These are phyloP conservation scores for Butyriboletus loyo DNA, from an alignment of 768 basidiomycete species.

Conservation along the genomic window DNA sequence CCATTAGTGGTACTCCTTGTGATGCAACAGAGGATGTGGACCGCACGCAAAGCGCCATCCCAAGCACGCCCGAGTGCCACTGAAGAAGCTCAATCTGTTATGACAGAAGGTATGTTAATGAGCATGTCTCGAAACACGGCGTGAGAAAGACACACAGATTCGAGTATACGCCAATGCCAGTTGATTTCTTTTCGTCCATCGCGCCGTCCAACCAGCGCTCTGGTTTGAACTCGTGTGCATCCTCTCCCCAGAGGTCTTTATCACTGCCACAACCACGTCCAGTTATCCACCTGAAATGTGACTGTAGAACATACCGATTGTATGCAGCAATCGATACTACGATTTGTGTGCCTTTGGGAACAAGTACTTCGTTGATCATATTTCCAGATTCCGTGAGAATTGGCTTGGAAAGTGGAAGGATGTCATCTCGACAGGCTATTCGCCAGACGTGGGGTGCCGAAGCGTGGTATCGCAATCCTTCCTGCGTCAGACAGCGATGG, in stretches of 20 bases:
- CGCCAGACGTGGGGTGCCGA: conserved; percentile 49
- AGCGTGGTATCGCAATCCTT: conserved; percentile 46
- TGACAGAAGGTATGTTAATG: neutral
- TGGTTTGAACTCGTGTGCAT: conserved; percentile 21
- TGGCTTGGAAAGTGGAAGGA: conserved; percentile 57
- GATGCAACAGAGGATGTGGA: neutral
- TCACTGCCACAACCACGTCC: conserved; percentile 2
- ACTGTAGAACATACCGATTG: conserved; percentile 42
- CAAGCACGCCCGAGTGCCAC: conserved; percentile 18
- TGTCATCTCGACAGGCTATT: conserved; percentile 47
- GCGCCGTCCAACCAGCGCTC: conserved; percentile 4
- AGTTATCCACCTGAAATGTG: neutral
- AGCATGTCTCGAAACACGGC: neutral
- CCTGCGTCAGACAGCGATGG: conserved; percentile 31
- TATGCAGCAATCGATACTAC: conserved; percentile 52
- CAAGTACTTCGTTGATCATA: conserved; percentile 40
- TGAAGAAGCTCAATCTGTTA: conserved; percentile 17
- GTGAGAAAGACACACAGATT: conserved; percentile 2
- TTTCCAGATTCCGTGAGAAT: conserved; percentile 45
- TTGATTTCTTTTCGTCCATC: neutral
- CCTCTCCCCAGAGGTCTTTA: conserved; percentile 25
- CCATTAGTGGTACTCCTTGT: neutral
- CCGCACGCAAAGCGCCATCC: conserved; percentile 31
- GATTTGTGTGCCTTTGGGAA: conserved; percentile 51
- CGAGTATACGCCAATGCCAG: conserved; percentile 14